Base-by-base conservation (phyloP, 192 early-diverging fungal species). In the Coemansia sp. region DNA sequence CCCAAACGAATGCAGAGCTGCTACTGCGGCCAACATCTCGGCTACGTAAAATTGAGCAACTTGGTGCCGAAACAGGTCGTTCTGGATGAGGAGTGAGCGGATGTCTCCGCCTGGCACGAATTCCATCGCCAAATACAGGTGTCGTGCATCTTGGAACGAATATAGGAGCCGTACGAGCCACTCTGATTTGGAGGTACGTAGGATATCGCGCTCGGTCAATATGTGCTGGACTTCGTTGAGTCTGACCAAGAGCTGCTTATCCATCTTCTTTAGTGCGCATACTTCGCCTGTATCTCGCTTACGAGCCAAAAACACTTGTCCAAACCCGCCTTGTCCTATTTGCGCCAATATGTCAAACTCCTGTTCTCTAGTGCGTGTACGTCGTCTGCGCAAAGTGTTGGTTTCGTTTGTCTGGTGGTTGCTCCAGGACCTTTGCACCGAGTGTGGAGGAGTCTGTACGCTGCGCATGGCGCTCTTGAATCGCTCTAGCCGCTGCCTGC, bases 121-220 rank as follows among this genome's bases (percentile, higher is more conserved):
- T 78, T 85, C 90, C 91, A 94, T 93, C 22, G 90, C 93, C 66
- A 94, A 66, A 66, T 92, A 94, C 27, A 94, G 82, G 51, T 86
- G 66, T 24, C 90, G 89, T 18, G 68, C 65, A 77, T 94, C 93
- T 63, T 94, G 96, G 73, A 97, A 97, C 5, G 95, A 91, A 68
- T 96, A 97, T 33, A 95, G 88, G 41, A 97, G 83, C 77, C 93
- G 93, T 33, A 97, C 94, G 33, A 97, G 91, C 95, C 95, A 97
- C 20, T 81, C 78, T 8, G 87, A 88, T 65, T 88, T 72, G 20
- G 90, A 86, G 15, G 87, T 86, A 1, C 90, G 85, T 51, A 94
- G 85, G 64, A 94, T 89, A 61, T 94, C 93, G 36, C 93, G 88
- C 68, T 93, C 93, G 12, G 89, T 92, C 60, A 90, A 67, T 44